Base-by-base conservation (phyloP, 108 stramenopile species). In the Skeletonema menzelii region DNA sequence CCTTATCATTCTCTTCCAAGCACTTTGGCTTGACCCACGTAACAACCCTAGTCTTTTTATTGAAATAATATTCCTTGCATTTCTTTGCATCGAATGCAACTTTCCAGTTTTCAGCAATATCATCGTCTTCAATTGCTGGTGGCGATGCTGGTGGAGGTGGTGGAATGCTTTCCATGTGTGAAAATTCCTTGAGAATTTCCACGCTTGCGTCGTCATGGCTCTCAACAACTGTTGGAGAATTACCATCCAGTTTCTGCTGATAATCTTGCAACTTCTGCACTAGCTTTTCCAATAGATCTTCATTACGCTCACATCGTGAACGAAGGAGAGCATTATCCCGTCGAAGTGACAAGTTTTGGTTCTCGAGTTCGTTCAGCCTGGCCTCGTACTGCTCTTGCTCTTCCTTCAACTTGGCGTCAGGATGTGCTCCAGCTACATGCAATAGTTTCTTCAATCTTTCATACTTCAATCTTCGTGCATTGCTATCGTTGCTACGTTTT, bases 321-420 rank as follows among this genome's bases (percentile, higher is more conserved):
- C 65, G 65, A 34, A 75, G 59, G 56, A 47, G 22, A 14, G 66
- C 74, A 62, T 67, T 67, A 13, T 75, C 74, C 38, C 66, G 40
- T 31, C 66, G 59, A 13, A 75, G 57, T 3, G 44, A 24, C 30
- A 75, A 40, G 46, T 65, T 75, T 19, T 67, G 58, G 8, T 59
- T 32, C 19, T 67, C 26, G 8, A 77, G 62, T 6, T 46, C 5
- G 3, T 65, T 55, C 56, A 73, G 17, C 11, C 35, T 32, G 28
- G 56, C 59, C 47, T 14, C 68, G 6, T 56, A 26, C 34, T 56
- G 17, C 30, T 30, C 30, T 30, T 32, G 22, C 15, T 31, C 34
- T 57, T 69, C 15, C 38, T 35, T 69, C 42, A 55, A 24, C 27
- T 27, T 63, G 11, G 49, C 49, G 19, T 53, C 20, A 22, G 49